Conservation (phyloP, 345 rosid species). For the Abelmoschus esculentus region DNA sequence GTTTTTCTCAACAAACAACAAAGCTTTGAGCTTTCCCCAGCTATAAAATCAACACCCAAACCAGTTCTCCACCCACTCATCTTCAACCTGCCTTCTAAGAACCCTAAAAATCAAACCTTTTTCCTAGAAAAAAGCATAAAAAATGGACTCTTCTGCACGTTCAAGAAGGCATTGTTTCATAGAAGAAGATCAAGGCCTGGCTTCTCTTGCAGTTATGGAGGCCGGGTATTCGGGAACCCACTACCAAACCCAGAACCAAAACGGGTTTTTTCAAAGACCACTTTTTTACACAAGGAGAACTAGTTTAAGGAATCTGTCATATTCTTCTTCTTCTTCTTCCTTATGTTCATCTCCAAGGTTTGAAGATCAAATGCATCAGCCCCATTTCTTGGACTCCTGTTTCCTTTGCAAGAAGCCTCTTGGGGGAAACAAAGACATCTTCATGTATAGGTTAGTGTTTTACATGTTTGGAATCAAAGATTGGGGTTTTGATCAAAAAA, state of each 20-base stretch:
- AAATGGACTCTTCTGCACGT: constrained; percentile 24
- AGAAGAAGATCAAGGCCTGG: constrained; percentile 52
- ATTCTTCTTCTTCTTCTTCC: neutral
- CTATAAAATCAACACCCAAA: constrained; percentile 19
- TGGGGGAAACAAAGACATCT: constrained; percentile 51
- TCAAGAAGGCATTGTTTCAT: constrained; percentile 34
- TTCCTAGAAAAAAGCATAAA: neutral
- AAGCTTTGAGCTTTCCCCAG: constrained; percentile 17
- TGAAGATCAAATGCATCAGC: constrained; percentile 28
- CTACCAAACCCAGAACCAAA: constrained; percentile 5
- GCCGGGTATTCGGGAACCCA: constrained; percentile 40
- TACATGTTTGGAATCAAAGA: neutral
- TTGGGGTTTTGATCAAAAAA: neutral
- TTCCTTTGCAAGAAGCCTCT: constrained; percentile 46
- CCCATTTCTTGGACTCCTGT: constrained; percentile 52
- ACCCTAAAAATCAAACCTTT: neutral
- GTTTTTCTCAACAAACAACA: constrained; percentile 10
- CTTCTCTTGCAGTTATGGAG: constrained; percentile 46
- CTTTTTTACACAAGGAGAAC: constrained; percentile 22
- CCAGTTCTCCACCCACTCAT: neutral
- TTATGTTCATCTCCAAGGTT: constrained; percentile 33
- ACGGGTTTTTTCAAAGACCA: constrained; percentile 26
- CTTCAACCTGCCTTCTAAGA: neutral
- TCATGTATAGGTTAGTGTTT: constrained; percentile 51
- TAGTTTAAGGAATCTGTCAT: constrained; percentile 26